phyloP scores from a whole-genome alignment of 306 rosid species.

The Cotoneaster glaucophyllus region DNA sequence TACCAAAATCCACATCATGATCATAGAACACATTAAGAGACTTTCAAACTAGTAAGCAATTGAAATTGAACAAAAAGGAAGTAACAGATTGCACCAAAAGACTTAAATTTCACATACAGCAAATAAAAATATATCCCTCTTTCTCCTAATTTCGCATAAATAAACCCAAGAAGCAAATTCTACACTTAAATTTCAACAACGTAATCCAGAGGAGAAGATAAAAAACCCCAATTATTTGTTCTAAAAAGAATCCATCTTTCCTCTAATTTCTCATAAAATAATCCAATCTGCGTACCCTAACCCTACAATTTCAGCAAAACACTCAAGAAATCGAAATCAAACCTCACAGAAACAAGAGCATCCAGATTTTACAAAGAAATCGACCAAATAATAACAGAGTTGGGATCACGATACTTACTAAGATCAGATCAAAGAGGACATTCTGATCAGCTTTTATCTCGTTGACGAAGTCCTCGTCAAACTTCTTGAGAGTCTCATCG shows the following conservation, averaged over 20 bases:
- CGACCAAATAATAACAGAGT: neutral
- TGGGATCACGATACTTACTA: slow-evolving; percentile 7
- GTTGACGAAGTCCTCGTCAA: slow-evolving; percentile 21
- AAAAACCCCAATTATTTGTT: neutral
- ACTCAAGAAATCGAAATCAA: neutral
- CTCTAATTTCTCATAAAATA: neutral
- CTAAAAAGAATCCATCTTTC: neutral
- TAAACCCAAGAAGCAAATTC: neutral
- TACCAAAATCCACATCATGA: neutral
- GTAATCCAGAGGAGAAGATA: neutral
- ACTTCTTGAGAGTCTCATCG: slow-evolving; percentile 5
- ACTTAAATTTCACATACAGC: neutral
- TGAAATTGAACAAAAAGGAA: neutral
- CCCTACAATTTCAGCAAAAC: neutral
- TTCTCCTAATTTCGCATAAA: neutral
- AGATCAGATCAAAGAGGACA: slow-evolving; percentile 23
- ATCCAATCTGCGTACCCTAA: neutral
- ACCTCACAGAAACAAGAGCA: neutral
- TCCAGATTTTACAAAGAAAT: neutral
- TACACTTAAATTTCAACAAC: neutral
- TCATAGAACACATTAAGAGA: neutral
- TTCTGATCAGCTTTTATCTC: slow-evolving; percentile 6
- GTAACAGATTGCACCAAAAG: neutral
- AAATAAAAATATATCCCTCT: neutral
- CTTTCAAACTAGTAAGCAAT: neutral